Percentiles rank a stretch among this genome's conserved stretches.
These are phyloP conservation scores for Stromatinia cepivora DNA, from an alignment of 2,329 filamentous ascomycete species.

Conservation along the genomic window DNA sequence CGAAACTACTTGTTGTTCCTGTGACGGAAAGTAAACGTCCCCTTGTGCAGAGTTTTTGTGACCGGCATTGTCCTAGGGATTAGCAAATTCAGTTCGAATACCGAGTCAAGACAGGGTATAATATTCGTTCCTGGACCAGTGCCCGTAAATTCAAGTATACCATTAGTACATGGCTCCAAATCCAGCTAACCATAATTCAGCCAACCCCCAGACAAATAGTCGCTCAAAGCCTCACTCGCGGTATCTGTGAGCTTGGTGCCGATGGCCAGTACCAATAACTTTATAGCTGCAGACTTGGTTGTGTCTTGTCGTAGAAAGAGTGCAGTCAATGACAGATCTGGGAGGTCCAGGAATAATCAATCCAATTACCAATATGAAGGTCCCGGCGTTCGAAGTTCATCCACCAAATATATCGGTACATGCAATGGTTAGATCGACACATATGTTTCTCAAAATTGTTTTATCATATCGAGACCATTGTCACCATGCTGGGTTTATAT, in stretches of 20 bases:
- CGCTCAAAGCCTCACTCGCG: no score
- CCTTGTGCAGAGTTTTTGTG: no score
- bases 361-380: not conserved
- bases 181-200: not conserved
- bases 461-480: not conserved
- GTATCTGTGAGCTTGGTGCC: not conserved
- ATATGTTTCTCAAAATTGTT: not conserved
- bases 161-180: not conserved
- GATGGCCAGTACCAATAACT: not conserved
- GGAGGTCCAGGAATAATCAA: not conserved
- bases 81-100: no score
- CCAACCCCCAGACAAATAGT: not conserved
- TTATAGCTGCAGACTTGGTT: not conserved
- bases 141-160: not conserved
- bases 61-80: not conserved
- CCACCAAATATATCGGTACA: not conserved
- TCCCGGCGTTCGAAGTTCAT: not conserved
- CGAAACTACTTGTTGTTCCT: not conserved
- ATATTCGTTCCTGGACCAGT: no score
- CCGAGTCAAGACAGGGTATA: not conserved
- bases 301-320: not conserved
- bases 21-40: no score
- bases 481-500: not conserved
- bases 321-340: not conserved
- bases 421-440: not conserved